phyloP scores from a whole-genome alignment of 1,139 yeast genomes.

The Blastobotrys elegans region DNA sequence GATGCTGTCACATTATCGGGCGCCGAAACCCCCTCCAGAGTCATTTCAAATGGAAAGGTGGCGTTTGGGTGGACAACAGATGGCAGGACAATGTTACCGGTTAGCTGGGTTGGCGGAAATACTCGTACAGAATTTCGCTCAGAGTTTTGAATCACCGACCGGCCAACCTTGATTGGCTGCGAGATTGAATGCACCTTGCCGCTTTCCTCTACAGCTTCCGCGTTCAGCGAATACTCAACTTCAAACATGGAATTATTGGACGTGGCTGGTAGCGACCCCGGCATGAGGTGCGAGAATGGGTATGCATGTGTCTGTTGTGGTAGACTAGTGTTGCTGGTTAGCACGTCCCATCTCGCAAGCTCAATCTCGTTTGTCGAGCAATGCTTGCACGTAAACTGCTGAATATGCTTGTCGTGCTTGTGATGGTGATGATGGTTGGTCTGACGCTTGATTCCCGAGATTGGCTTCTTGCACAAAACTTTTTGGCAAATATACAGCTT shows the following conservation, averaged over 20 bases:
- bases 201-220: conserved; percentile 47
- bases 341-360: conserved; percentile 85
- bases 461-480: conserved; percentile 33
- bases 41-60: conserved; percentile 73
- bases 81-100: conserved; percentile 82
- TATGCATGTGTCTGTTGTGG: conserved; percentile 68
- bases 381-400: conserved; percentile 31
- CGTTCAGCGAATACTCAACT: conserved; percentile 70
- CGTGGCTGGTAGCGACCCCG: conserved; percentile 88
- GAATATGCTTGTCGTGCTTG: background rate
- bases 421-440: conserved; percentile 17
- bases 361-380: conserved; percentile 54
- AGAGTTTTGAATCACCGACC: conserved; percentile 77
- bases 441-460: conserved; percentile 1
- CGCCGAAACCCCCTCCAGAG: conserved; percentile 68
- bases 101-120: conserved; percentile 91
- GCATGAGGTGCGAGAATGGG: conserved; percentile 88
- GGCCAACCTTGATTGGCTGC: conserved; percentile 68
- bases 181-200: conserved; percentile 34
- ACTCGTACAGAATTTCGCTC: conserved; percentile 84
- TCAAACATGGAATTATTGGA: conserved; percentile 49
- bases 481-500: conserved; percentile 66
- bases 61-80: conserved; percentile 87
- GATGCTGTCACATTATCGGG: background rate
- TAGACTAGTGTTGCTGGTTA: conserved; percentile 52